Base-by-base conservation (phyloP, 208 protist genomes). In the Wallacemonas sp. region DNA sequence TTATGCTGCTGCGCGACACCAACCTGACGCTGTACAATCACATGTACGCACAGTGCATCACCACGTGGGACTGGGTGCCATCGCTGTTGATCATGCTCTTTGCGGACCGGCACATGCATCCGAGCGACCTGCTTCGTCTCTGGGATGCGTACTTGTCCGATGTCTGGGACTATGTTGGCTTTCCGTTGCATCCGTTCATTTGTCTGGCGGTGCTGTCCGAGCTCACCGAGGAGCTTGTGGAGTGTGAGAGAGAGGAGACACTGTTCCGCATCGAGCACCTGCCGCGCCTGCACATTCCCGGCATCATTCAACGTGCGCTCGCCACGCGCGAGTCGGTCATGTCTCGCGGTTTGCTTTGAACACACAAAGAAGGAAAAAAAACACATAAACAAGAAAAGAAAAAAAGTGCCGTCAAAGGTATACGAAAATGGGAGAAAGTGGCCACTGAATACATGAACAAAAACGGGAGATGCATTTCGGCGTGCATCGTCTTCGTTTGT, bases 81-180 rank as follows among this genome's bases (percentile, higher is more conserved):
- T 77, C 65, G 8, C 67, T 94, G 73, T 70, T 96, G 32, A 76
- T 66, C 12, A 81, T 75, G 20, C 72, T 96, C 14, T 76, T 96
- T 23, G 85, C 88, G 2, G 85, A 75, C 20, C 76, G 79, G 33
- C 67, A 52, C n/a, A 57, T 96, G 64, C 85, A 92, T 48, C 72
- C 70, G 14, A 82, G 89, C 12, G 87, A 96, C 64, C 59, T 94
- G 42, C 75, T 91, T 39, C 79, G 79, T 1, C 61, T 96, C 41
- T 94, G 87, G 87, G 91, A 96, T 65, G 72, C 62, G 48, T 94
- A 96, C 42, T 62, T 96, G 5, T 81, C 87, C 5, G 91, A 92
- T 63, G 63, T 73, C 2, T 65, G 70, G 50, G 75, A 72, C 44
- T 44, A 79, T 39, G 65, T 81, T 28, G 73, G 79, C 59, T 81